Evolutionary conservation across 140 eudicot genomes (phyloP).

Genomic region (Artemisia princeps): DNA sequence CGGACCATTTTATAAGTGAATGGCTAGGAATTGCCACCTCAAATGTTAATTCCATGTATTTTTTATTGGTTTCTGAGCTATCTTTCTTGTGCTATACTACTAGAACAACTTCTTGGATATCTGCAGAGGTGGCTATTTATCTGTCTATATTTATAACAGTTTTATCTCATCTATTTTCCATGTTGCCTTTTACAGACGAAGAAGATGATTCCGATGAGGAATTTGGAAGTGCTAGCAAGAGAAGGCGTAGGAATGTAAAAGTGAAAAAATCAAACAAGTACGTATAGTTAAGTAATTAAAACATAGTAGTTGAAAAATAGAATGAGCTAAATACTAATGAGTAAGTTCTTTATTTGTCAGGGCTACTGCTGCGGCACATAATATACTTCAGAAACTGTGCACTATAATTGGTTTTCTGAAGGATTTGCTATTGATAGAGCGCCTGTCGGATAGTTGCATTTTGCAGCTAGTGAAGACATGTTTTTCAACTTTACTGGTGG

Average conservation of each 20-base stretch:
- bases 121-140: constrained; percentile 7
- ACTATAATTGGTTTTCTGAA: constrained; percentile 63
- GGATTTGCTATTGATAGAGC: constrained; percentile 71
- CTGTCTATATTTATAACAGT: neutral
- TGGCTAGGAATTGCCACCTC: too few species aligned
- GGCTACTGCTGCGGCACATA: constrained; percentile 59
- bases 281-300: constrained; percentile 11
- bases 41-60: too few species aligned
- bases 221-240: constrained; percentile 75
- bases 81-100: neutral
- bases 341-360: constrained; percentile 34
- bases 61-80: too few species aligned
- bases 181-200: constrained; percentile 26
- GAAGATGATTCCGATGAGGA: constrained; percentile 44
- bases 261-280: constrained; percentile 66
- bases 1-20: too few species aligned
- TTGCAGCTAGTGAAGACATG: constrained; percentile 75
- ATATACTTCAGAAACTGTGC: constrained; percentile 75
- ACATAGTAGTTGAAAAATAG: constrained; percentile 1
- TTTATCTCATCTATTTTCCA: neutral
- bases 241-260: constrained; percentile 66
- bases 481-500: constrained; percentile 77
- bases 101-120: neutral
- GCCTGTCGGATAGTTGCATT: constrained; percentile 91
- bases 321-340: constrained; percentile 19